These are phyloP conservation scores for Phenoliferia sp. DNA, from an alignment of 1,284 basidiomycete genomes.

Conservation along the genomic window DNA sequence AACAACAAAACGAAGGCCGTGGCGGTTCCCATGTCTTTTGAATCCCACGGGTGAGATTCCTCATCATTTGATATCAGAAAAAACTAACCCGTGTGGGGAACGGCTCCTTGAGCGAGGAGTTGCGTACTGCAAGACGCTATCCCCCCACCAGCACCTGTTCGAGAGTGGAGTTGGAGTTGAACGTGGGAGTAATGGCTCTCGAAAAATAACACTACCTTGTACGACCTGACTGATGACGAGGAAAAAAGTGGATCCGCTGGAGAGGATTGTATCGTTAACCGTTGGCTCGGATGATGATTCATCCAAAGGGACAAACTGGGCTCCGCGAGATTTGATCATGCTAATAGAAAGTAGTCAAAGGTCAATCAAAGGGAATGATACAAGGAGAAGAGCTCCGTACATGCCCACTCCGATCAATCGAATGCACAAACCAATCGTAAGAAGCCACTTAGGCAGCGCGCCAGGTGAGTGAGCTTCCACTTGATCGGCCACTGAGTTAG, in stretches of 20 bases:
- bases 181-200: neutral
- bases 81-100: slow-evolving; percentile 50
- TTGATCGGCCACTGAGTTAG: neutral
- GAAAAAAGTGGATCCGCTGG: slow-evolving; percentile 38
- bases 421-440: slow-evolving; percentile 61
- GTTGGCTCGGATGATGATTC: neutral
- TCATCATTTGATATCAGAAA: neutral
- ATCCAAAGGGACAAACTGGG: slow-evolving; percentile 4
- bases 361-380: no score
- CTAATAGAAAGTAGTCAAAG: neutral
- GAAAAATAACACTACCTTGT: slow-evolving; percentile 47
- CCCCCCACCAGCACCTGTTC: slow-evolving; percentile 61
- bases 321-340: slow-evolving; percentile 50
- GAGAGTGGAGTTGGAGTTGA: neutral
- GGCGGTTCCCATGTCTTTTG: neutral
- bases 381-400: neutral
- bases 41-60: neutral
- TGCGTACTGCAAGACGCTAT: slow-evolving; percentile 64
- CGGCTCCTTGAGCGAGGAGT: slow-evolving; percentile 72
- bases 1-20: neutral
- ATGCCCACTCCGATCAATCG: slow-evolving; percentile 41
- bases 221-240: slow-evolving; percentile 54
- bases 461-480: no score
- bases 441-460: slow-evolving; percentile 49
- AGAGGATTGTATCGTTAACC: neutral